These are phyloP conservation scores for Obba rivulosa DNA, from an alignment of 768 basidiomycete species.

Conservation along the genomic window DNA sequence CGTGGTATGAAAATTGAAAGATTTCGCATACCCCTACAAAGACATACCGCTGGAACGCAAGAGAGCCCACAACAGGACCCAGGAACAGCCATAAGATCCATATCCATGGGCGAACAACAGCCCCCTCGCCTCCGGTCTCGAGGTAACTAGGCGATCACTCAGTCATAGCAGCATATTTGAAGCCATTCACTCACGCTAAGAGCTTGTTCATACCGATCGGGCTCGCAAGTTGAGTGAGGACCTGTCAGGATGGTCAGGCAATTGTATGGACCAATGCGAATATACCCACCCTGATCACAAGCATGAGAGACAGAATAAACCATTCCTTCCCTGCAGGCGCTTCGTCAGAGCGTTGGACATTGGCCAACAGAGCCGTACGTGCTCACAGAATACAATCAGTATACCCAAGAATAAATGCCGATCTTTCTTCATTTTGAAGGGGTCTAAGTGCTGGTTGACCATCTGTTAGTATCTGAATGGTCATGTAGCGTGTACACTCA, in stretches of 20 bases:
- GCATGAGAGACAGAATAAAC: constrained; percentile 3
- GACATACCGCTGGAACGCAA: constrained; percentile 52
- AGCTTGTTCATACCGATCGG: constrained; percentile 30
- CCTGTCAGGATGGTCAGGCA: constrained; percentile 7
- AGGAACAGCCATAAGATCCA: constrained; percentile 55
- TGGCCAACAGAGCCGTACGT: neutral
- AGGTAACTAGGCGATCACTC: constrained; percentile 39
- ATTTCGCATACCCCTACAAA: constrained; percentile 17
- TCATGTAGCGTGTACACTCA: constrained; percentile 12
- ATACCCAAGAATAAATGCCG: constrained; percentile 23
- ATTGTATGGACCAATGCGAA: neutral
- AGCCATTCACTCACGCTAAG: constrained; percentile 18
- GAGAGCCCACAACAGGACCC: constrained; percentile 37
- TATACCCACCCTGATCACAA: constrained; percentile 5
- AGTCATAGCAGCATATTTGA: neutral
- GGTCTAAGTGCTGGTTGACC: constrained; percentile 25
- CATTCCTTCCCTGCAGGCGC: constrained; percentile 3
- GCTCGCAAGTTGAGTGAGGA: constrained; percentile 18
- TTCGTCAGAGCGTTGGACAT: neutral
- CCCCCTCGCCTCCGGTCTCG: constrained; percentile 45
- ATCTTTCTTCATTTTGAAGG: constrained; percentile 18
- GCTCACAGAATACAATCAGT: constrained; percentile 16
- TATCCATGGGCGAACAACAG: constrained; percentile 58
- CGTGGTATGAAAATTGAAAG: neutral
- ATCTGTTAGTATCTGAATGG: neutral